These are phyloP conservation scores for Malassezia restricta DNA, from an alignment of 1,284 basidiomycete genomes.

Conservation along the genomic window DNA sequence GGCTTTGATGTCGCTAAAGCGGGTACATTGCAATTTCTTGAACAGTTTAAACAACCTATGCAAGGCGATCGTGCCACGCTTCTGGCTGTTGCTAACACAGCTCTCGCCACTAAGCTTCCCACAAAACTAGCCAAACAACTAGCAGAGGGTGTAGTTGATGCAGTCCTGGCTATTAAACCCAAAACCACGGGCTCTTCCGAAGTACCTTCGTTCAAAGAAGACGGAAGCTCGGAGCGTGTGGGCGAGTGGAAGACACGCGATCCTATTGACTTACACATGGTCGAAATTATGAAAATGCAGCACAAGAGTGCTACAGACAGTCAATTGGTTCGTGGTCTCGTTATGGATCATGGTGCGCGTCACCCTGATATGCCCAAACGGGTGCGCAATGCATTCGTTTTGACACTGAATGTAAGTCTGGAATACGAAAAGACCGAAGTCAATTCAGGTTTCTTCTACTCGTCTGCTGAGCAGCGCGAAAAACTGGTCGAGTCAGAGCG, in stretches of 20 bases:
- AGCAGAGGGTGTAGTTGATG: constrained; percentile 84
- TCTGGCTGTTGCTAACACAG: constrained; percentile 84
- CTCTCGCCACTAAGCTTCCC: constrained; percentile 85
- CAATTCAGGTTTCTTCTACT: constrained; percentile 99
- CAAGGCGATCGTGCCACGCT: constrained; percentile 73
- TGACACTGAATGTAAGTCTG: constrained; percentile 92
- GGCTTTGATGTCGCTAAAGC: constrained; percentile 97
- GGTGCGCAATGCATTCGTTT: constrained; percentile 87
- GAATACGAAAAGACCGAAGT: constrained; percentile 99
- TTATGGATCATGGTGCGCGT: constrained; percentile 81
- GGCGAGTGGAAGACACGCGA: constrained; percentile 38
- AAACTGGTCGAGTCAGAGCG: constrained; percentile 97
- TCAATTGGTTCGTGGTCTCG: constrained; percentile 86
- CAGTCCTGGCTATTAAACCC: constrained; percentile 71
- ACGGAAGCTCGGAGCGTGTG: constrained; percentile 34
- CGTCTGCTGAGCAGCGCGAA: constrained; percentile 92
- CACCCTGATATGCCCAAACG: constrained; percentile 99
- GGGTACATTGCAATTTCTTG: constrained; percentile 86
- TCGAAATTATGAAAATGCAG: constrained; percentile 99
- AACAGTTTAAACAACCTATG: constrained; percentile 66
- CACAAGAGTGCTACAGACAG: constrained; percentile 96
- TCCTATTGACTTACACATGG: constrained; percentile 97
- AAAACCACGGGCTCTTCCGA: constrained; percentile 22
- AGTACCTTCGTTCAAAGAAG: constrained; percentile 26
- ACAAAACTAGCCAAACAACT: constrained; percentile 72